Conservation (phyloP, 805 yeast species). For the Candida xyloterini region DNA sequence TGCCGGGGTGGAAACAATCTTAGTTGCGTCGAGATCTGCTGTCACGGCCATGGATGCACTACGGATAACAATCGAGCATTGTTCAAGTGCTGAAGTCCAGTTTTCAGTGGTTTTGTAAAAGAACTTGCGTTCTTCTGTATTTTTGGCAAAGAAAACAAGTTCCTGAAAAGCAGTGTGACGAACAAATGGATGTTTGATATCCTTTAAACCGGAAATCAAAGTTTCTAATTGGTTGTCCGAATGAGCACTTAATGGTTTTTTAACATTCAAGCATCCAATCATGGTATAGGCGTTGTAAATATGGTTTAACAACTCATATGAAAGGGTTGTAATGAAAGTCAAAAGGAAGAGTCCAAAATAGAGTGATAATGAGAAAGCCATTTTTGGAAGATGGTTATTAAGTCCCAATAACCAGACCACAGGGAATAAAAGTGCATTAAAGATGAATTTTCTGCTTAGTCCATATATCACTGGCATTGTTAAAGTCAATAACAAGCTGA, state of each 20-base stretch:
- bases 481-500: conserved; percentile 23
- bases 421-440: conserved; percentile 35
- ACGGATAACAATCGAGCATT: conserved; percentile 54
- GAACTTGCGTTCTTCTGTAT: conserved; percentile 44
- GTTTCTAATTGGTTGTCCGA: conserved; percentile 63
- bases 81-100: conserved; percentile 62
- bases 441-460: conserved; percentile 41
- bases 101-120: conserved; percentile 45
- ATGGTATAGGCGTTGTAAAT: conserved; percentile 63
- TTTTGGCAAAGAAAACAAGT: conserved; percentile 59
- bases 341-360: conserved; percentile 32
- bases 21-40: conserved; percentile 20
- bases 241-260: conserved; percentile 55
- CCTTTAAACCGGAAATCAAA: conserved; percentile 59
- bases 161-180: conserved; percentile 75
- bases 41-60: conserved; percentile 30
- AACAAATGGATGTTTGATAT: conserved; percentile 43
- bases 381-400: conserved; percentile 41
- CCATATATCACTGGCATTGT: conserved; percentile 39
- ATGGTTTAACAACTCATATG: conserved; percentile 57
- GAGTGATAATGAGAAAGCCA: conserved; percentile 32
- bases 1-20: background rate
- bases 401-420: conserved; percentile 33
- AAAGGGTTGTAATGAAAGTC: conserved; percentile 36
- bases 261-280: conserved; percentile 69